phyloP scores from a whole-genome alignment of 2,329 filamentous ascomycete genomes.

The Aspergillus nomiae region DNA sequence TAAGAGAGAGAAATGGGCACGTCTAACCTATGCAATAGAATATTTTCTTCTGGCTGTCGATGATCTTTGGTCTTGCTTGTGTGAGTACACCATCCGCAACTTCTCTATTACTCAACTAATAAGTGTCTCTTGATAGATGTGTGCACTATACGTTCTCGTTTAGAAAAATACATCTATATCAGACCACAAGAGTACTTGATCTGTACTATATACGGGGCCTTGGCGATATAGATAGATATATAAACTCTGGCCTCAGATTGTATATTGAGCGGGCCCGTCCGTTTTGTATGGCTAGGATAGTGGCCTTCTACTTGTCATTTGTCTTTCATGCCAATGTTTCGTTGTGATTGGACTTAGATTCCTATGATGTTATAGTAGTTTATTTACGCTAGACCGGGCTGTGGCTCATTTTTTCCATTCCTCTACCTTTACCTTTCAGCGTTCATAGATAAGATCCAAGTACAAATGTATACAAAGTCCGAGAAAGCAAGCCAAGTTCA shows the following conservation, averaged over 20 bases:
- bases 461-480: background rate
- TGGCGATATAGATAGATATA: background rate
- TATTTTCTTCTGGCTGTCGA: slow-evolving; percentile 86
- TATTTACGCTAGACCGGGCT: background rate
- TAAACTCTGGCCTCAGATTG: background rate
- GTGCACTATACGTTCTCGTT: slow-evolving; percentile 62
- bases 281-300: background rate
- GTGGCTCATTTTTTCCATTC: background rate
- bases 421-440: background rate
- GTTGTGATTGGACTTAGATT: background rate
- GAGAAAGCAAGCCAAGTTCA: background rate
- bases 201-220: slow-evolving; percentile 1
- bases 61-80: slow-evolving; percentile 82
- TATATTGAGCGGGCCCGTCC: too few relatives aligned
- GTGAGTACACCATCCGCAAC: slow-evolving; percentile 53
- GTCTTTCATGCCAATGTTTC: background rate
- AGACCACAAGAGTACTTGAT: background rate
- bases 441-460: background rate
- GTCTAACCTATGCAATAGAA: slow-evolving; percentile 52
- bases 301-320: background rate
- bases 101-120: background rate
- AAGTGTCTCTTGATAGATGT: slow-evolving; percentile 48
- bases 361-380: background rate
- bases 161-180: slow-evolving; percentile 25
- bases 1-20: background rate